Evolutionary conservation across 352 stramenopile species (phyloP).

Genomic region (Phytophthora brassicae): DNA sequence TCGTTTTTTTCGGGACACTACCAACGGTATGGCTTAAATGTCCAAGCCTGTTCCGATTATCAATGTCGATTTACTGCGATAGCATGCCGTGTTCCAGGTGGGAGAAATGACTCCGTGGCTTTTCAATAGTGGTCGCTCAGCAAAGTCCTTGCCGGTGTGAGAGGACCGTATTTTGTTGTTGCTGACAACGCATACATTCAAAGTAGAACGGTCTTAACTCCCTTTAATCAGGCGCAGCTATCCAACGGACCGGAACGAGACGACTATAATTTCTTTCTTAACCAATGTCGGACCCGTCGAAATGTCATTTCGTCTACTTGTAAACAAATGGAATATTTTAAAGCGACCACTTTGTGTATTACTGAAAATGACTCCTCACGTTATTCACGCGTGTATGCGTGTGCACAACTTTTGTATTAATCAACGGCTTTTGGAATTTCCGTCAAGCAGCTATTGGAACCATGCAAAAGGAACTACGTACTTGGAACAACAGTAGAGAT

Average conservation of each 20-base stretch:
- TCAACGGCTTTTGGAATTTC: neutral
- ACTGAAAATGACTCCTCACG: neutral
- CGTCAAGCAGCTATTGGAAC: neutral
- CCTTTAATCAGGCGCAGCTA: neutral
- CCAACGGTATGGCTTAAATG: constrained; percentile 11
- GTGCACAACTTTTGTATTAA: constrained; percentile 9
- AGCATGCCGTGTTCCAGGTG: constrained; percentile 5
- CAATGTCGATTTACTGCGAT: constrained; percentile 8
- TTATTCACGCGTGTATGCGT: constrained; percentile 7
- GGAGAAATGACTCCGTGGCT: neutral
- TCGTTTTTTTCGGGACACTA: constrained; percentile 11
- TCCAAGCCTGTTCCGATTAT: constrained; percentile 3
- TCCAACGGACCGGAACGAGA: constrained; percentile 1
- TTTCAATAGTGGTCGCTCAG: neutral
- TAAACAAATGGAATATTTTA: constrained; percentile 9
- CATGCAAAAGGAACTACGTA: neutral
- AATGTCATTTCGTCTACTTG: constrained; percentile 6
- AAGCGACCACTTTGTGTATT: neutral
- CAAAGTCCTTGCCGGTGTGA: neutral
- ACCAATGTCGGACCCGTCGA: constrained; percentile 7
- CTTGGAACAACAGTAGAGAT: neutral
- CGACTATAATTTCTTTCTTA: constrained; percentile 11
- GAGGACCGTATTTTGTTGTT: constrained; percentile 7
- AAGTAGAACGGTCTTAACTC: constrained; percentile 2
- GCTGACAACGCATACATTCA: constrained; percentile 10